Evolutionary conservation across 257 asterid species (phyloP).

Genomic region (Solanum bulbocastanum): DNA sequence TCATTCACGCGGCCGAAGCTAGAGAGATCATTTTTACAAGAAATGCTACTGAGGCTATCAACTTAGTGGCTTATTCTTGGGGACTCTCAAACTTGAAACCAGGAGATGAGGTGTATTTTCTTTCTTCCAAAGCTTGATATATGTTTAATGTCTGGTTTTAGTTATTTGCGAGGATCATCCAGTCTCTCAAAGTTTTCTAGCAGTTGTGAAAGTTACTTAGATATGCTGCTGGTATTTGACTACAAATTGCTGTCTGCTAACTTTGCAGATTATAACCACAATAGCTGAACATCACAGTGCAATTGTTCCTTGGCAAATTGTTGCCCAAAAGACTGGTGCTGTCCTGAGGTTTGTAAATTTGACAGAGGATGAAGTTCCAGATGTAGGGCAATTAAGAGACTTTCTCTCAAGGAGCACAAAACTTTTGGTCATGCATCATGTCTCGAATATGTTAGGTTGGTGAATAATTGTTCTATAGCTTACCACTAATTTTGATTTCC

Average conservation of each 20-base stretch:
- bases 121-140: background rate
- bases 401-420: conserved; percentile 57
- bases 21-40: conserved; percentile 83
- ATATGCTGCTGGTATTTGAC: background rate
- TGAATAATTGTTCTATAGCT: background rate
- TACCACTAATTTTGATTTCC: background rate
- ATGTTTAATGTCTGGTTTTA: background rate
- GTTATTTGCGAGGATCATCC: background rate
- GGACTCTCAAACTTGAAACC: conserved; percentile 70
- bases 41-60: conserved; percentile 97
- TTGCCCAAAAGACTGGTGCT: conserved; percentile 98
- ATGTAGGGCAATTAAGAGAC: conserved; percentile 46
- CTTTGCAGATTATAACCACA: conserved; percentile 60
- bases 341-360: conserved; percentile 55
- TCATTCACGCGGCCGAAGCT: conserved; percentile 56
- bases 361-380: conserved; percentile 75
- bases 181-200: background rate
- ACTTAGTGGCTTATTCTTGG: conserved; percentile 92
- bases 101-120: conserved; percentile 68
- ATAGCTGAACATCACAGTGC: conserved; percentile 98
- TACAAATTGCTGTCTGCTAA: background rate
- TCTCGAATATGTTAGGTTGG: conserved; percentile 87
- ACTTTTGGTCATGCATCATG: conserved; percentile 68
- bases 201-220: background rate
- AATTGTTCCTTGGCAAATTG: conserved; percentile 95